Evolutionary conservation across 2,329 filamentous ascomycete species (phyloP), one percentile per base, ranked within the genome.

Genomic region (Verticillium albo-atrum): DNA sequence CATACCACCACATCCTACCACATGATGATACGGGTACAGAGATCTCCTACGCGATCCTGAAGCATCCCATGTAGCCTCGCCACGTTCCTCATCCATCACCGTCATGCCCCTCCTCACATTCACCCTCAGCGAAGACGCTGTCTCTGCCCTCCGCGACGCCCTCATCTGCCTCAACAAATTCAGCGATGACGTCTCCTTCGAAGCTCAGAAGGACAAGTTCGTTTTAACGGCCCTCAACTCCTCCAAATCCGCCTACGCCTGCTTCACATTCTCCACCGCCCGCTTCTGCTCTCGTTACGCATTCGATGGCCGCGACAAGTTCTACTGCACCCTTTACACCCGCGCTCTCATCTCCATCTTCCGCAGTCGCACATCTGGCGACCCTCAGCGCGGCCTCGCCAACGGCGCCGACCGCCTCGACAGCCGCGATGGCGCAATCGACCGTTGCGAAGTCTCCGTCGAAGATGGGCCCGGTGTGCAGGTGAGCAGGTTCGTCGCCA

Each of bases 221-320:
- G 80, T 88, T 4, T 79, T 94, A 58, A 91, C 89, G 15, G 86
- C 90, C 15, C 77, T 94, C 63, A 94, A 94, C 71, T 83, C 84
- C n/a, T 91, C 90, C 59, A 91, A 91, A 69, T 91, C 90, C 4
- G 89, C 89, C 20, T 93, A 93, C 71, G 87, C 88, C 27, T 89
- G 88, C 60, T 88, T 92, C 67, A 82, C 83, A 7, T 85, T 93
- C 57, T 79, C 88, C 51, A 82, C 84, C 47, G 83, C 78, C 64
- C 82, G 84, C 42, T 93, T 93, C 76, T 92, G 92, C 74, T 83
- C 87, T 6, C 83, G 82, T 35, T 94, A 92, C 73, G 81, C 84
- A 57, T 94, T 86, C 66, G 80, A 84, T 58, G 83, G 82, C 23
- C 74, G 67, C 34, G 82, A 85, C 30, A 83, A 81, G 62, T 93